Conservation (phyloP, 257 asterid genomes). For the Voacanga thouarsii region DNA sequence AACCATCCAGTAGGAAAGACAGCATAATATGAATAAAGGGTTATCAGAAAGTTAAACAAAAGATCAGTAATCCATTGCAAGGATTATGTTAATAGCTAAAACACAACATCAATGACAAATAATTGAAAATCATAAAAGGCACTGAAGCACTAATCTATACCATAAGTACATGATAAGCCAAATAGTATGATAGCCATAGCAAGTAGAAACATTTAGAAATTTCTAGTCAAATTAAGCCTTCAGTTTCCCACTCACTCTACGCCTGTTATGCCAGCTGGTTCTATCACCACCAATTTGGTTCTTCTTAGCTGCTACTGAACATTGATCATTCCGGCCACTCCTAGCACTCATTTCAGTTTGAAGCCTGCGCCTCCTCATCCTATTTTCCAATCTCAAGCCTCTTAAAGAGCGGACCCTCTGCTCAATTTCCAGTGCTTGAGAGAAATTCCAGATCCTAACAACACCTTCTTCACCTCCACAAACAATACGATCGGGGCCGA, state of each 20-base stretch:
- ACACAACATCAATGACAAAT: background rate
- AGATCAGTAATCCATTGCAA: background rate
- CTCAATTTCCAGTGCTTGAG: slow-evolving; percentile 84
- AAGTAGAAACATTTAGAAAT: slow-evolving; percentile 20
- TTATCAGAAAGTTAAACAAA: background rate
- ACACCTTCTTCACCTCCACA: slow-evolving; percentile 94
- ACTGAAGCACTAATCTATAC: background rate
- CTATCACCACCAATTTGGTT: slow-evolving; percentile 57
- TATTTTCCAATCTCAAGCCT: slow-evolving; percentile 66
- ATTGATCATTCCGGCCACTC: slow-evolving; percentile 46
- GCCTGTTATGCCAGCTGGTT: slow-evolving; percentile 69
- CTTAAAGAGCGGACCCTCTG: slow-evolving; percentile 48
- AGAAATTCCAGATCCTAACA: slow-evolving; percentile 85
- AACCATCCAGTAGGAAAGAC: background rate
- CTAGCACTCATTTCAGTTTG: slow-evolving; percentile 26
- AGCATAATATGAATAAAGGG: background rate
- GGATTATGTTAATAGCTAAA: background rate
- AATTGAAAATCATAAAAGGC: slow-evolving; percentile 1
- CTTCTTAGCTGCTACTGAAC: slow-evolving; percentile 78
- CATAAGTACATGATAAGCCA: background rate
- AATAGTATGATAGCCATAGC: slow-evolving; percentile 13
- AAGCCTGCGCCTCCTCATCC: slow-evolving; percentile 75
- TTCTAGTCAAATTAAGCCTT: slow-evolving; percentile 45
- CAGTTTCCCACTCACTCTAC: slow-evolving; percentile 64
- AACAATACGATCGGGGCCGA: slow-evolving; percentile 76